Evolutionary conservation across 2,329 filamentous ascomycete species (phyloP).

Genomic region (Apiospora marii): DNA sequence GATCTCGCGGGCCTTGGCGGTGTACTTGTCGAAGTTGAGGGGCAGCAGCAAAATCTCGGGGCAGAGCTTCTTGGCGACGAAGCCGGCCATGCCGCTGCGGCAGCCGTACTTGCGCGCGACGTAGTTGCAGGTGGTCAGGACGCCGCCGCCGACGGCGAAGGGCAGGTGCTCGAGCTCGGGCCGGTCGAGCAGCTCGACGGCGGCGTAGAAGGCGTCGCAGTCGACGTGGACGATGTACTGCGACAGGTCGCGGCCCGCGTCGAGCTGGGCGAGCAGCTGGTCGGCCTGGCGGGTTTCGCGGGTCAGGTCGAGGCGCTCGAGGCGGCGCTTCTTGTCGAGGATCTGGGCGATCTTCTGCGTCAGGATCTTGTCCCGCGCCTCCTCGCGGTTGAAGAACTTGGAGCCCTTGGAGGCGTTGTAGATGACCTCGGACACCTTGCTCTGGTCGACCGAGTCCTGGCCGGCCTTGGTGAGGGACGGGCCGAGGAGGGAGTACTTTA

Average conservation of each 20-base stretch:
- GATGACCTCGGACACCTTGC: conserved; percentile 94
- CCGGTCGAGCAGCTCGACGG: conserved; percentile 84
- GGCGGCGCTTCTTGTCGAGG: conserved; percentile 73
- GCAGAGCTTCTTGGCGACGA: conserved; percentile 94
- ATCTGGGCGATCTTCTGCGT: conserved; percentile 88
- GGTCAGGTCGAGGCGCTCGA: conserved; percentile 79
- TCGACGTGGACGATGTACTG: conserved; percentile 92
- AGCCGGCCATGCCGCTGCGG: conserved; percentile 93
- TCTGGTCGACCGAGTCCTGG: conserved; percentile 91
- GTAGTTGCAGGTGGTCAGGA: conserved; percentile 81
- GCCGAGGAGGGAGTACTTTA: conserved; percentile 90
- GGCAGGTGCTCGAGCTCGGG: conserved; percentile 87
- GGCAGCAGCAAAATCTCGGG: conserved; percentile 84
- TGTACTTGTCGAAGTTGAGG: conserved; percentile 90
- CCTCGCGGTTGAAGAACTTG: conserved; percentile 94
- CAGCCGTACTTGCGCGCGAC: conserved; percentile 88
- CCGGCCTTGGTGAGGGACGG: conserved; percentile 94
- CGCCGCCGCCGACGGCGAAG: conserved; percentile 83
- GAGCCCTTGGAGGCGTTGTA: conserved; percentile 97
- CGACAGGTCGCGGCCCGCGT: conserved; percentile 79
- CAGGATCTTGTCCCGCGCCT: conserved; percentile 79
- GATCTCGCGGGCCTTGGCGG: conserved; percentile 86
- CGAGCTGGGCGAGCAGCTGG: conserved; percentile 80
- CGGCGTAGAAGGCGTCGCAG: conserved; percentile 97
- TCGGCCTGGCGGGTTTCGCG: conserved; percentile 80